Conservation (phyloP, 2,329 filamentous ascomycete genomes). For the Penicillium carneum region DNA sequence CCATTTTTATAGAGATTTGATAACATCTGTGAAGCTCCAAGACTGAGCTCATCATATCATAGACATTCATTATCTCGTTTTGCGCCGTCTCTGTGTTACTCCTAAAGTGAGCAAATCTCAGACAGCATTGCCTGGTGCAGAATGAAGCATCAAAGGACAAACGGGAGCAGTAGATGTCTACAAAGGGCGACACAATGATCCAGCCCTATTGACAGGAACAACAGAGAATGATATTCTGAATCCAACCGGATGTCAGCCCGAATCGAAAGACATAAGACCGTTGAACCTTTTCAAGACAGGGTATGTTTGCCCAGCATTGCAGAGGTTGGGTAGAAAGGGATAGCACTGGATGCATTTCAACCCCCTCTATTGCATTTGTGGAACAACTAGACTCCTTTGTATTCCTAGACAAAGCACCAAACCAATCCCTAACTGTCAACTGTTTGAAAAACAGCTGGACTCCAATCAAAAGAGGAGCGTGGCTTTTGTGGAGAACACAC, state of each 20-base stretch:
- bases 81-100: conserved; percentile 8
- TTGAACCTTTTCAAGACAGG: conserved; percentile 13
- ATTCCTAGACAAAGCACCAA: conserved; percentile 11
- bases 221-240: conserved; percentile 27
- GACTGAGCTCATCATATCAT: conserved; percentile 13
- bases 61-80: conserved; percentile 9
- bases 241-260: conserved; percentile 17
- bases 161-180: not conserved
- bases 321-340: conserved; percentile 23
- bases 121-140: conserved; percentile 7
- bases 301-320: conserved; percentile 5
- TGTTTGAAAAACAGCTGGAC: conserved; percentile 30
- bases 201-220: conserved; percentile 16
- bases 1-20: conserved; percentile 13
- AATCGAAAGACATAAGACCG: conserved; percentile 22
- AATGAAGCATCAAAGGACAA: not conserved
- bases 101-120: not conserved
- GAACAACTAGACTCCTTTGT: conserved; percentile 14
- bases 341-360: conserved; percentile 21
- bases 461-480: conserved; percentile 28
- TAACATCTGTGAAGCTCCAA: conserved; percentile 4
- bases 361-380: conserved; percentile 10
- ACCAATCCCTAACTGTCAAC: conserved; percentile 21
- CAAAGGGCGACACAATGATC: conserved; percentile 9
- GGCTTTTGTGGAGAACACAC: conserved; percentile 24